Conservation (phyloP, 2,329 filamentous ascomycete species). For the Colletotrichum acutatum region DNA sequence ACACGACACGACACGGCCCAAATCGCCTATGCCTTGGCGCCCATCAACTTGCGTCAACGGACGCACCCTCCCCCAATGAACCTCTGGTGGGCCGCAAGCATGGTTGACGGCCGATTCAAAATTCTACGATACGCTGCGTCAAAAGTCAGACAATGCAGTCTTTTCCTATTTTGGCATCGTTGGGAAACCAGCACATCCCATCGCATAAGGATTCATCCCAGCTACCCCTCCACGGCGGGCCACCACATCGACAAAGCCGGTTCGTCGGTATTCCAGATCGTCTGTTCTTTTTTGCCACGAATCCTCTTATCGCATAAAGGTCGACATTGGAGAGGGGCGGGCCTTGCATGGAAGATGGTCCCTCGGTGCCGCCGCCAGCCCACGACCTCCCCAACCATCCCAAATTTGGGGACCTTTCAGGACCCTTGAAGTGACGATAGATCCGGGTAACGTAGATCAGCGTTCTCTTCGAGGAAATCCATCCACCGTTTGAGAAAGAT, state of each 20-base stretch:
- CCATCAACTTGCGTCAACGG: constrained; percentile 34
- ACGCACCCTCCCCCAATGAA: constrained; percentile 17
- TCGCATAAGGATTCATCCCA: constrained; percentile 31
- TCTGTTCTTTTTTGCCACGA: constrained; percentile 17
- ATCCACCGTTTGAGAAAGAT: constrained; percentile 92
- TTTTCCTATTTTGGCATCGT: constrained; percentile 15
- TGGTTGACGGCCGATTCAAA: constrained; percentile 15
- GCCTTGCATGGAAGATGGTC: constrained; percentile 1
- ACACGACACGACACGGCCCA: background rate
- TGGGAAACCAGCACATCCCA: constrained; percentile 16
- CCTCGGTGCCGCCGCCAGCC: background rate
- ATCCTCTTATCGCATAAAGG: constrained; percentile 22
- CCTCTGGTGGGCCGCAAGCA: constrained; percentile 6
- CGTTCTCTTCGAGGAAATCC: constrained; percentile 87
- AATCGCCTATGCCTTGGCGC: constrained; percentile 10
- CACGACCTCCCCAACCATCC: constrained; percentile 13
- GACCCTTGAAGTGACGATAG: constrained; percentile 51
- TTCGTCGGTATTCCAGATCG: constrained; percentile 30
- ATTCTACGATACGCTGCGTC: constrained; percentile 30
- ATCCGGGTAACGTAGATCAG: constrained; percentile 90
- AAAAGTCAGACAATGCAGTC: constrained; percentile 6
- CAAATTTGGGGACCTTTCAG: constrained; percentile 14
- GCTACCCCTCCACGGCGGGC: constrained; percentile 17
- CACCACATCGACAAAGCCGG: constrained; percentile 18
- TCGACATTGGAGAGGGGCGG: constrained; percentile 11